Base-by-base conservation (phyloP, 1,139 yeast species). In the Pichia cactophila region DNA sequence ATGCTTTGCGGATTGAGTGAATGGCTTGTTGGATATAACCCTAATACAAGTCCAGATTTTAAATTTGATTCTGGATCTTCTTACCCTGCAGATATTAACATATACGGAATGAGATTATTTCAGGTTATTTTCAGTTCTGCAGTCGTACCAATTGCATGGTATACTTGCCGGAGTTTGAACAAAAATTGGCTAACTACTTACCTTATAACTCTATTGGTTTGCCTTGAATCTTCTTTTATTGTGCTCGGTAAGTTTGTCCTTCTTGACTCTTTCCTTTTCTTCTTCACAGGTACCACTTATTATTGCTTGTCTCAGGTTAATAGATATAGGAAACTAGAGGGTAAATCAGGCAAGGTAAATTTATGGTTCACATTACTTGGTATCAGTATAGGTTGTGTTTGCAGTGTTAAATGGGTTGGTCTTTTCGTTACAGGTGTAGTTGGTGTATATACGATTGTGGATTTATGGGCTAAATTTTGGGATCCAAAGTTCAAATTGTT, bases 391-490 rank as follows among this genome's bases (percentile, higher is more conserved):
- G 99, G 98, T 1, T 86, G 96, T 65, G 97, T 90, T 14, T 83
- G 90, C 58, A 81, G 95, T 46, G 95, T 90, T 41, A 92, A 92
- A 69, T 88, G 96, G 97, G 97, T 92, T 23, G 98, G 98, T 5
- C 68, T 90, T 45, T 89, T 92, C 62, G 81, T 86, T 43, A 94
- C 96, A 10, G 76, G 79, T 0, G 69, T 90, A 26, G 86, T 90
- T 48, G 99, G 99, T 1, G 56, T 86, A n/a, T 92, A 89, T 69
- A 85, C 89, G 4, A 67, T 86, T 12, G 75, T 77, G 52, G 97
- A 92, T 58, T 73, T 92, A 50, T 74, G 82, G 70, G 72, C 82
- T 58, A 80, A 82, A 61, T 75, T 74, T 51, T 78, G 83, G 62
- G 57, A 56, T 43, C n/a, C 43, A 45, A 56, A 64, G 49, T 58